These are phyloP conservation scores for Claviceps monticola DNA, from an alignment of 2,329 filamentous ascomycete species.

Conservation along the genomic window DNA sequence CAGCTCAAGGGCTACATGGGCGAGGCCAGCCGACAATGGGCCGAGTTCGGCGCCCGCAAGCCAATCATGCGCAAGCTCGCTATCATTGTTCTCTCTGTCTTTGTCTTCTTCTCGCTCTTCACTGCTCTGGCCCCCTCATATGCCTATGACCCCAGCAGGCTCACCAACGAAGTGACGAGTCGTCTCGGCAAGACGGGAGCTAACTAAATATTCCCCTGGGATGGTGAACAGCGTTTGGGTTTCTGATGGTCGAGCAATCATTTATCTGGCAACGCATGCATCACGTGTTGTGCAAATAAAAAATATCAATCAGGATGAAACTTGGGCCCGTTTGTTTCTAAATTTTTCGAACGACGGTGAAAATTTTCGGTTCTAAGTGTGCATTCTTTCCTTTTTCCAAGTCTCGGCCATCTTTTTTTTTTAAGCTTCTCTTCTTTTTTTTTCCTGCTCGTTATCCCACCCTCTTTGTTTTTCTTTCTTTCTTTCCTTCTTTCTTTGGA, in stretches of 20 bases:
- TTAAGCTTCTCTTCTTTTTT: background rate
- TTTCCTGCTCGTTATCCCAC: background rate
- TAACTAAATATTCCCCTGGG: conserved; percentile 3
- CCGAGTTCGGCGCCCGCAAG: conserved; percentile 66
- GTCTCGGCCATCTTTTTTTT: background rate
- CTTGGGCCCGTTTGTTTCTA: background rate
- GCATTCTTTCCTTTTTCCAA: background rate
- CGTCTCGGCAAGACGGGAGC: conserved; percentile 29
- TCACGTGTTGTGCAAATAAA: background rate
- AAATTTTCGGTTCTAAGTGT: background rate
- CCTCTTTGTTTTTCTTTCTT: conserved; percentile 5
- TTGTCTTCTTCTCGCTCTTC: conserved; percentile 57
- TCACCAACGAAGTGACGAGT: conserved; percentile 33
- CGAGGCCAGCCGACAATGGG: conserved; percentile 65
- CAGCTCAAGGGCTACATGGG: conserved; percentile 68
- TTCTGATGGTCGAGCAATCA: background rate
- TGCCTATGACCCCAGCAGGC: conserved; percentile 38
- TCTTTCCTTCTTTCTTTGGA: background rate
- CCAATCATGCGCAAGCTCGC: conserved; percentile 68
- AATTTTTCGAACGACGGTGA: background rate
- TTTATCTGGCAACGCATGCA: background rate
- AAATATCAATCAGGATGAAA: background rate
- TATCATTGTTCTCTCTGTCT: conserved; percentile 48
- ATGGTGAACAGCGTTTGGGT: background rate
- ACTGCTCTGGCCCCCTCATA: conserved; percentile 51